Base-by-base conservation (phyloP, 1,284 basidiomycete species). In the Ceratorhiza oryzae-sativae region DNA sequence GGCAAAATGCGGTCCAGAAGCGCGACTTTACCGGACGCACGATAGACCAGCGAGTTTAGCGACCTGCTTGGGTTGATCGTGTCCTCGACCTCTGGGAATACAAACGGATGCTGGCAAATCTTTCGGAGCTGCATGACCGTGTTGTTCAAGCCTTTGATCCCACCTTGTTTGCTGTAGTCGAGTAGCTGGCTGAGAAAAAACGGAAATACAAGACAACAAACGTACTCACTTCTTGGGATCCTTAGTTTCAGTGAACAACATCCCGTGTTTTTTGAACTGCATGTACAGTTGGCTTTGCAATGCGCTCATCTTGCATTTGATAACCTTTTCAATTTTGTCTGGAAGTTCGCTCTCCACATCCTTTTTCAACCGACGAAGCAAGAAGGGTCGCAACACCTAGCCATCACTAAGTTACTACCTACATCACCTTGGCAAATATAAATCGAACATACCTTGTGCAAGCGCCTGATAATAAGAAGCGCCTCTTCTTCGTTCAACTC, bases 401-500 rank as follows among this genome's bases (percentile, higher is more conserved):
- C 82, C 82, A 99, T 97, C 72, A 88, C 89, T 84, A 99, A 97
- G 76, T 99, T 97, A 79, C 99, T 97, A 85, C 98, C 98, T 87
- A 99, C 99, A 81, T 98, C 83, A 73, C 97, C 86, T 78, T 97
- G 89, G 71, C 99, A 85, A 80, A 99, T 86, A 90, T 99, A 99
- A 6, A 97, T 97, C 56, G 96, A 89, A 30, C 99, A 86, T 77
- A 99, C 97, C 84, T 99, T 99, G 81, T 99, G 97, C 79, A 99
- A 82, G 81, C 97, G 96, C 76, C 96, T 91, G 80, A 99, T 97
- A 78, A 99, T 95, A 71, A 99, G 91, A 65, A 99, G 85, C 1
- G 95, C 93, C 84, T 99, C 97, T 92, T 99, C 97, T 92, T 99
- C 97, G 83, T 97, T 98, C 84, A 99, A 83, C 85, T 98, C 95